Evolutionary conservation across 305 asterid species (phyloP).

Genomic region (Solanum hybrid): DNA sequence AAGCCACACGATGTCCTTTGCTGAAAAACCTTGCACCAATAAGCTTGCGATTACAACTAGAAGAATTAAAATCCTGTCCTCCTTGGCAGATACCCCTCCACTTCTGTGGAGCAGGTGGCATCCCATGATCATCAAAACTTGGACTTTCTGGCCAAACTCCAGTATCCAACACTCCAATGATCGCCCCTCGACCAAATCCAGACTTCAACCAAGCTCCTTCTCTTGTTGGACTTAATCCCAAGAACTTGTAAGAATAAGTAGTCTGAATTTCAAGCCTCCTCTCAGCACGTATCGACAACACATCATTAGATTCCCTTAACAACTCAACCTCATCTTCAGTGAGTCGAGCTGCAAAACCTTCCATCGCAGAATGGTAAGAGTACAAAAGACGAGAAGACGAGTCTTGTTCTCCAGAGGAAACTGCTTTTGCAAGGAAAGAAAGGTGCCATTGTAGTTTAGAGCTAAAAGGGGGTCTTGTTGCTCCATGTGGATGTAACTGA

Average conservation of each 20-base stretch:
- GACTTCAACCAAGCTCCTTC: conserved; percentile 52
- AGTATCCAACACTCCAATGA: conserved; percentile 76
- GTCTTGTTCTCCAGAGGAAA: conserved; percentile 26
- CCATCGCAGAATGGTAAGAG: conserved; percentile 64
- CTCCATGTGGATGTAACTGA: conserved; percentile 64
- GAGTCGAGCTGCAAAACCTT: conserved; percentile 82
- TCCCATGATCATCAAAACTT: conserved; percentile 59
- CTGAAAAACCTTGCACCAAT: conserved; percentile 75
- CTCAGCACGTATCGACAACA: conserved; percentile 59
- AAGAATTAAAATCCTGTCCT: conserved; percentile 47
- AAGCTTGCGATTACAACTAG: conserved; percentile 63
- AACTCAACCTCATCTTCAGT: conserved; percentile 32
- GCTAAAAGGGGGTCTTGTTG: conserved; percentile 24
- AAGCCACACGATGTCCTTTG: conserved; percentile 67
- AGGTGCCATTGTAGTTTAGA: conserved; percentile 76
- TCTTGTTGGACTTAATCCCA: conserved; percentile 48
- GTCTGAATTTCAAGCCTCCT: conserved; percentile 55
- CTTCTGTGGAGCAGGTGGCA: conserved; percentile 59
- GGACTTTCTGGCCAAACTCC: conserved; percentile 91
- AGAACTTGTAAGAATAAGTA: conserved; percentile 69
- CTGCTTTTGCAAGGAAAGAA: conserved; percentile 44
- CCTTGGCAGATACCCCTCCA: conserved; percentile 75
- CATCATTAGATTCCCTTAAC: conserved; percentile 33
- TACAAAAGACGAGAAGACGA: conserved; percentile 55
- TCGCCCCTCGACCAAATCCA: conserved; percentile 57